Percentiles rank a stretch among this genome's conserved stretches.
Evolutionary conservation across 2,329 filamentous ascomycete species (phyloP).

Genomic region (Cordyceps farinosa): DNA sequence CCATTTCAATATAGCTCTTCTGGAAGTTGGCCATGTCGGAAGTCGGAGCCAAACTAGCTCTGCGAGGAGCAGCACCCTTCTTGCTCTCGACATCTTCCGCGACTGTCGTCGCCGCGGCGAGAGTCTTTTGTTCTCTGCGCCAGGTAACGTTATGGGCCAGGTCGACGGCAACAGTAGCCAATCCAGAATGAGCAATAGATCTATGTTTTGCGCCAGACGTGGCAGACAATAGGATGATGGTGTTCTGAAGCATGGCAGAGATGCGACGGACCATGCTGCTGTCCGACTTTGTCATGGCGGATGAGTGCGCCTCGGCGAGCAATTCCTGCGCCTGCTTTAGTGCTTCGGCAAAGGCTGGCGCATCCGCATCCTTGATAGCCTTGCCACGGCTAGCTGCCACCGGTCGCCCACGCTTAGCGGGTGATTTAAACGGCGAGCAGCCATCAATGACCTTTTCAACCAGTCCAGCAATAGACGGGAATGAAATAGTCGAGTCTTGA

Average conservation of each 20-base stretch:
- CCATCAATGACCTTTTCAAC: constrained; percentile 39
- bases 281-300: constrained; percentile 52
- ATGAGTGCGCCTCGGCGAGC: constrained; percentile 60
- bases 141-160: constrained; percentile 67
- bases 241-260: constrained; percentile 61
- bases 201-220: constrained; percentile 47
- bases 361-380: constrained; percentile 28
- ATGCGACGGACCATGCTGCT: constrained; percentile 60
- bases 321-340: constrained; percentile 64
- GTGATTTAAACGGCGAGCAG: constrained; percentile 34
- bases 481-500: constrained; percentile 87
- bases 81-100: constrained; percentile 27
- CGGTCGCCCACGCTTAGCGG: constrained; percentile 31
- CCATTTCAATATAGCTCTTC: constrained; percentile 76
- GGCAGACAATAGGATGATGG: constrained; percentile 63
- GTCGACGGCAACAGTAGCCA: constrained; percentile 64
- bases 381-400: constrained; percentile 24
- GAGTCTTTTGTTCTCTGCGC: constrained; percentile 59
- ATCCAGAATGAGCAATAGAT: constrained; percentile 47
- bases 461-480: constrained; percentile 61
- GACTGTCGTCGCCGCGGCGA: constrained; percentile 20
- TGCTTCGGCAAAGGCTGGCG: constrained; percentile 51
- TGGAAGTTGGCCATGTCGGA: constrained; percentile 65
- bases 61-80: constrained; percentile 27
- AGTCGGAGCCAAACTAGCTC: constrained; percentile 44